These are phyloP conservation scores for Nannochloropsis granulata DNA, from an alignment of 108 stramenopile species.

Conservation along the genomic window DNA sequence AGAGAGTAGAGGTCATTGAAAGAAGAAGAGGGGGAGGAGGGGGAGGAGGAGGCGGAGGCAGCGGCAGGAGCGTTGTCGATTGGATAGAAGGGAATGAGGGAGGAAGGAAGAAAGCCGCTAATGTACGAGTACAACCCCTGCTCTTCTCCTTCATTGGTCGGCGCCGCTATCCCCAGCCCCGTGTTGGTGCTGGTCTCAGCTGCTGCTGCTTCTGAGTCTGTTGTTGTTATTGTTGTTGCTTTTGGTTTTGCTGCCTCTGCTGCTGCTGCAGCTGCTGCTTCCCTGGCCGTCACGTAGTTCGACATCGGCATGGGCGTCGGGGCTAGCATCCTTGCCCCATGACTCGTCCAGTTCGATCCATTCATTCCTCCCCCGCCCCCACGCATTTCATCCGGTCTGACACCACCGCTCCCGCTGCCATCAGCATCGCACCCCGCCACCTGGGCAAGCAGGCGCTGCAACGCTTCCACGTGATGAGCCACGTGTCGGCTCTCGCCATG, in stretches of 20 bases:
- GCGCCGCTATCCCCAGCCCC: not conserved
- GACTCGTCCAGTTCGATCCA: too few relatives aligned
- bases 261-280: not conserved
- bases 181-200: not conserved
- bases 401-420: not conserved
- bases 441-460: not conserved
- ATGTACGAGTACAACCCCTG: not conserved
- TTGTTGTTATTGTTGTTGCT: not conserved
- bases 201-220: not conserved
- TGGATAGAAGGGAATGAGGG: not conserved
- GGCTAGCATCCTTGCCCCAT: not conserved
- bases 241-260: too few relatives aligned
- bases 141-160: not conserved
- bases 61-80: not conserved
- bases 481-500: not conserved
- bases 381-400: not conserved
- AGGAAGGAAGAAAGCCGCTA: not conserved
- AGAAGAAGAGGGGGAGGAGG: not conserved
- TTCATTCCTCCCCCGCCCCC: not conserved
- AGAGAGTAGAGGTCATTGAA: not conserved
- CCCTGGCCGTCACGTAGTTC: not conserved
- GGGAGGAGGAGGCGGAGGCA: not conserved
- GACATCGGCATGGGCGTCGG: not conserved
- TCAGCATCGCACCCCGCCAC: not conserved
- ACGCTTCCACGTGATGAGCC: not conserved